Base-by-base conservation (phyloP, 1,139 yeast genomes). In the Tardiomyces blankii region DNA sequence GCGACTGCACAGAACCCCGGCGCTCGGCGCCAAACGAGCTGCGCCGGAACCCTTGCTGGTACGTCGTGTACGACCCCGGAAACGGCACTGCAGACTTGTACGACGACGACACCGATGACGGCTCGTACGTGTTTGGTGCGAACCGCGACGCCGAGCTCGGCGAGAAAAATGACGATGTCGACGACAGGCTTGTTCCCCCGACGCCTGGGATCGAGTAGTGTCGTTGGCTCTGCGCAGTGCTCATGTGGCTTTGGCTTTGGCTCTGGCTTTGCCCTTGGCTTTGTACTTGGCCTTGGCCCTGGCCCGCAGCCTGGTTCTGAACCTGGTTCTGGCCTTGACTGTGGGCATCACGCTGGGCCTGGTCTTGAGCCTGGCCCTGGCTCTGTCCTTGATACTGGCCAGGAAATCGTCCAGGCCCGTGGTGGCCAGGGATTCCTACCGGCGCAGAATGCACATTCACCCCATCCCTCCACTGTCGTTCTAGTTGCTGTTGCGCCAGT, bases 41-140 rank as follows among this genome's bases (percentile, higher is more conserved):
- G 3, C 40, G 12, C n/a, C 40, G 40, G 16, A 13, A 18, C 27
- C 32, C 32, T 4, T 3, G 9, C 18, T 25, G 41, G 13, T 23
- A 13, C 18, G 32, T 13, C 21, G 28, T 21, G 32, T 23, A n/a
- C 33, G 27, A 27, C 8, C 16, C 28, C 27, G 46, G 48, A 33
- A 40, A 39, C 38, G 47, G 49, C 40, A 42, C 50, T 5, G 45
- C 50, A 19, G 49, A 47, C 30, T 58, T 57, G 49, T 60, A 60
- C n/a, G 59, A 54, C 2, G 61, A 54, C n/a, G 60, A 54, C 2
- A 59, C 60, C 3, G 62, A 55, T 14, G 61, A 53, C 8, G 64
- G 64, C 44, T 57, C 60, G 47, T 59, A 58, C 8, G 61, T 54
- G 46, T 57, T 51, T 9, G 62, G 61, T 16, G 55, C 60, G 23